Base-by-base conservation (phyloP, 768 basidiomycete species). In the Artomyces pyxidatus region DNA sequence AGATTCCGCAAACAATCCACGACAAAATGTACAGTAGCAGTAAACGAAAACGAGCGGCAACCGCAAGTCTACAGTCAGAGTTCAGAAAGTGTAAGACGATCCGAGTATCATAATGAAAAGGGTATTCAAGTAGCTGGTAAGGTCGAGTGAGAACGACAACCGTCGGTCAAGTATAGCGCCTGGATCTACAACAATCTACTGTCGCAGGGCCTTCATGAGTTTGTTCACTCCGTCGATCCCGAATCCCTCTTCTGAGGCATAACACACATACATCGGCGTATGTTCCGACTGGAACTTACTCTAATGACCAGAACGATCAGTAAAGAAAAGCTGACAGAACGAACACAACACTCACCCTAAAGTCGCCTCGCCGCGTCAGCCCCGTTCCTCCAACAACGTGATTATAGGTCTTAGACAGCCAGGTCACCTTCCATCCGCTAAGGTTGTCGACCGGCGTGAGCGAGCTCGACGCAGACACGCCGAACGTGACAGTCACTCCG, bases 401-500 rank as follows among this genome's bases (percentile, higher is more conserved):
- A n/a, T 63, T 58, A 48, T 76, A 78, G 0, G 70, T 69, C 56
- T 69, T 70, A 26, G 64, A 64, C 28, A 78, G 61, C 48, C 69
- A 69, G 2, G 61, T 68, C 22, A 77, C 65, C 51, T 68, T 72
- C 71, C 72, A 74, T 5, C 73, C 74, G 27, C 71, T 65, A 40
- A 77, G 58, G 54, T 77, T 76, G 43, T 68, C 63, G 12, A 66
- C 59, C 7, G 71, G 65, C 22, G 68, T 59, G 40, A 78, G 57
- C 23, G 65, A 56, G 4, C 63, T 62, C 14, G 75, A 63, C 5
- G 75, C 75, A 30, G 70, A 76, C 47, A 75, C 70, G 3, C 75
- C 73, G 50, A 78, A 78, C 0, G 72, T 73, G 2, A 77, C 67
- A n/a, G n/a, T n/a, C n/a, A n/a, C n/a, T n/a, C n/a, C n/a, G n/a